Base-by-base conservation (phyloP, 768 basidiomycete genomes). In the Hygrophorus pudorinus region DNA sequence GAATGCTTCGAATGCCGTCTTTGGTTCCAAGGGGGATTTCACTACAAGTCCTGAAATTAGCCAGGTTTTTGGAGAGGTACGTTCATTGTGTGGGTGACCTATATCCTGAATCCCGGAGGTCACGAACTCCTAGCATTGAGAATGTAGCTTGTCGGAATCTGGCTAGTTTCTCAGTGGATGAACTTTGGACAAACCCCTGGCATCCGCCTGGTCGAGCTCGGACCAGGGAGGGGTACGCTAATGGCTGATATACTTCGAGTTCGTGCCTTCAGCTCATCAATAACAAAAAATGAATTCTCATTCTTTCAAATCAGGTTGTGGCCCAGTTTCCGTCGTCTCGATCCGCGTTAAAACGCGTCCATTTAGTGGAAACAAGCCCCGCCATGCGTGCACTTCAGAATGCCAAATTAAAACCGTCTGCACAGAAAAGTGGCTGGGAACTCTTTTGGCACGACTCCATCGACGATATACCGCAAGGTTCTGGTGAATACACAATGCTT, bases 31-130 rank as follows among this genome's bases (percentile, higher is more conserved):
- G 33, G 96, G 96, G 4, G 96, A 99, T 66, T 99, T 98, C 56
- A 84, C 86, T 16, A 99, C 96, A 9, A 91, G 86, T 53, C 96
- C 94, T 1, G 96, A 99, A 61, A 97, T 99, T 42, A 87, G 79
- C 53, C 92, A 97, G 59, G 78, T 88, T 0, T 98, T 98, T 59
- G 96, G 96, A 47, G 94, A 99, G 79, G 94, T 92, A 57, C 51
- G 76, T 60, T 46, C 18, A 18, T 14, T n/a, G 30, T 10, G 28
- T 5, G 29, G n/a, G 16, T 35, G 44, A 50, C 45, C 48, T 44
- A 44, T 41, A 46, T 49, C 2, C 24, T 20, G 35, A n/a, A 32
- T 50, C 41, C 49, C 38, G 34, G 46, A 55, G 66, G 60, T 68
- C 63, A 72, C 62, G 63, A 75, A 57, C 64, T 49, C 49, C 44